These are phyloP conservation scores for Pythium sukuiense DNA, from an alignment of 352 stramenopile species.

Conservation along the genomic window DNA sequence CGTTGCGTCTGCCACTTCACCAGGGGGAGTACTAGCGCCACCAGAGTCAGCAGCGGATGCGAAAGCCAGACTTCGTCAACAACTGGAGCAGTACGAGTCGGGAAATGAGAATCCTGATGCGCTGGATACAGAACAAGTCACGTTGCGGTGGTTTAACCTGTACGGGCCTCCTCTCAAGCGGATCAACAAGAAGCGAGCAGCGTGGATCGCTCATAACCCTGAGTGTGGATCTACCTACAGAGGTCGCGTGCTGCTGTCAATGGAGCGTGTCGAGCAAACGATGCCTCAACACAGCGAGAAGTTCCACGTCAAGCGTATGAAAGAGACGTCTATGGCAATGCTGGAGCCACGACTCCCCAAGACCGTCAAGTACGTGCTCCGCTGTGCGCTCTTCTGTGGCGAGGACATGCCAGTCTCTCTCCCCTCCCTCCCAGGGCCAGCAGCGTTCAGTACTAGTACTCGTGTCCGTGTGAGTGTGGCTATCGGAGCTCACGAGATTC, in stretches of 20 bases:
- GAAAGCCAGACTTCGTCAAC: slow-evolving; percentile 6
- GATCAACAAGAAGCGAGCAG: slow-evolving; percentile 51
- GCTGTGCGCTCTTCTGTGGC: slow-evolving; percentile 60
- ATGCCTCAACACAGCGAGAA: slow-evolving; percentile 50
- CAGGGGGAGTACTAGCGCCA: slow-evolving; percentile 31
- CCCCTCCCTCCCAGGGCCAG: slow-evolving; percentile 5
- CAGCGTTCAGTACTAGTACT: slow-evolving; percentile 15
- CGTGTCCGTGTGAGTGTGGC: slow-evolving; percentile 52
- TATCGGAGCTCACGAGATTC: slow-evolving; percentile 45
- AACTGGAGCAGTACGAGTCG: slow-evolving; percentile 2
- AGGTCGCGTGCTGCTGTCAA: slow-evolving; percentile 75
- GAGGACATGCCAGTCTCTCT: slow-evolving; percentile 43
- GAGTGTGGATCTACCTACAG: slow-evolving; percentile 81
- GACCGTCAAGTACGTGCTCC: slow-evolving; percentile 66
- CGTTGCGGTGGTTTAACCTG: slow-evolving; percentile 78
- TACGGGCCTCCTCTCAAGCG: slow-evolving; percentile 78
- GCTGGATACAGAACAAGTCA: slow-evolving; percentile 24
- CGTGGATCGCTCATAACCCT: slow-evolving; percentile 55
- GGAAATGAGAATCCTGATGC: neutral
- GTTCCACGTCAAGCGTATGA: slow-evolving; percentile 57
- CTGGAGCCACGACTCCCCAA: slow-evolving; percentile 32
- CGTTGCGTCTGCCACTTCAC: slow-evolving; percentile 33
- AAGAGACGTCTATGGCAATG: slow-evolving; percentile 14
- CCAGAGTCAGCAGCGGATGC: neutral
- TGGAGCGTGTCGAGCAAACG: slow-evolving; percentile 53